phyloP scores from a whole-genome alignment of 805 yeast species.

The Candida dajiaensis region DNA sequence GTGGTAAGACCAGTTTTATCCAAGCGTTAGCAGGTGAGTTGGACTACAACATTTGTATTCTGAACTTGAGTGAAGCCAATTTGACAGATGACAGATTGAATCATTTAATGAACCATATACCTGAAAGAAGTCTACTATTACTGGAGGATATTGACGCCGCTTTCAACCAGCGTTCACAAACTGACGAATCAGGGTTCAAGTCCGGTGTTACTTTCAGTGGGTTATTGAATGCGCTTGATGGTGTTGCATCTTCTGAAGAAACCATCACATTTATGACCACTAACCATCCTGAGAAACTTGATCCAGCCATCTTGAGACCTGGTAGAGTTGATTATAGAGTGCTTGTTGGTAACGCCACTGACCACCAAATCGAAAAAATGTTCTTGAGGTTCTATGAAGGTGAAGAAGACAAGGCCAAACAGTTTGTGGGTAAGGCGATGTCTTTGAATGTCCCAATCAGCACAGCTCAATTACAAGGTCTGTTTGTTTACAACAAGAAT shows the following conservation, averaged over 20 bases:
- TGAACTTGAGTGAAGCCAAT: constrained; percentile 85
- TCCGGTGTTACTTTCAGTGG: constrained; percentile 97
- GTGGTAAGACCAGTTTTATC: constrained; percentile 92
- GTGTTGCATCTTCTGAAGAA: constrained; percentile 96
- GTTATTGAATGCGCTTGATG: constrained; percentile 87
- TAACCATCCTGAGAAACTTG: constrained; percentile 90
- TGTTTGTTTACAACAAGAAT: constrained; percentile 87
- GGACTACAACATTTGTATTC: constrained; percentile 90
- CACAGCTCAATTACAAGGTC: constrained; percentile 93
- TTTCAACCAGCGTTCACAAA: constrained; percentile 73
- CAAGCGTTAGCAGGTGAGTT: constrained; percentile 96
- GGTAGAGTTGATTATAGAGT: constrained; percentile 89
- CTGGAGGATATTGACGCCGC: constrained; percentile 97
- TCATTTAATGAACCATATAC: constrained; percentile 94
- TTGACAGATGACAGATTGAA: constrained; percentile 92
- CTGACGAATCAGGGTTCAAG: constrained; percentile 67
- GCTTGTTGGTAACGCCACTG: constrained; percentile 80
- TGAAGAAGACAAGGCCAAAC: constrained; percentile 46
- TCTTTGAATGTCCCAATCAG: constrained; percentile 56
- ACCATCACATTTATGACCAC: constrained; percentile 97
- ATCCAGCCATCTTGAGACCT: constrained; percentile 90
- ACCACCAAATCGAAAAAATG: constrained; percentile 75
- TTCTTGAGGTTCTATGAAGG: constrained; percentile 78
- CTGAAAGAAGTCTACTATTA: constrained; percentile 77
- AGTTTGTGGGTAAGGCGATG: constrained; percentile 35